A percentile compares a stretch with the other conserved stretches of the same genome.
Conservation (phyloP, 2,329 filamentous ascomycete species). For the Sporothrix luriei region DNA sequence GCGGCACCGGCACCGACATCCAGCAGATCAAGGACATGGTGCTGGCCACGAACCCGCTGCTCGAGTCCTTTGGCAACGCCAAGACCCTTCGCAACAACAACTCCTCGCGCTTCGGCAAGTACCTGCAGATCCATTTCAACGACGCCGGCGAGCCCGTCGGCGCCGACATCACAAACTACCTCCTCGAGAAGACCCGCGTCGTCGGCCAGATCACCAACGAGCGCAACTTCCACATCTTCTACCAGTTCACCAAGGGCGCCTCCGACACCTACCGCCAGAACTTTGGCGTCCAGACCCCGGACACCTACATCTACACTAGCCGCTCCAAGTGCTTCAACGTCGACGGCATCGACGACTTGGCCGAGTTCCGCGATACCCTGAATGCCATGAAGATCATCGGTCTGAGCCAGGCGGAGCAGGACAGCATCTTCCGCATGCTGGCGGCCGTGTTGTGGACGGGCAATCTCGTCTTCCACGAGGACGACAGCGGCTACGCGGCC, state of each 20-base stretch:
- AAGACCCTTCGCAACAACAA: slow-evolving; percentile 99
- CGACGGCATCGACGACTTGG: slow-evolving; percentile 85
- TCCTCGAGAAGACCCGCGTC: slow-evolving; percentile 92
- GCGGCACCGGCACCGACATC: slow-evolving; percentile 77
- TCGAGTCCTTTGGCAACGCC: slow-evolving; percentile 97
- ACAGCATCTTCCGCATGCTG: slow-evolving; percentile 95
- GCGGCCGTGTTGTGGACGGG: slow-evolving; percentile 91
- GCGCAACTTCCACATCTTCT: slow-evolving; percentile 99
- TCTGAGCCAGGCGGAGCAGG: slow-evolving; percentile 82
- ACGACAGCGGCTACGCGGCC: slow-evolving; percentile 83
- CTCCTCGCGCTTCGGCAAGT: slow-evolving; percentile 97
- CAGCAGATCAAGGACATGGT: slow-evolving; percentile 99
- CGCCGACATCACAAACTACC: slow-evolving; percentile 97
- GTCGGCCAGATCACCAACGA: slow-evolving; percentile 94
- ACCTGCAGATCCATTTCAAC: slow-evolving; percentile 97
- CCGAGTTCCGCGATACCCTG: slow-evolving; percentile 86
- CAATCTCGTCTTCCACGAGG: slow-evolving; percentile 88
- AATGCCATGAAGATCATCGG: slow-evolving; percentile 96
- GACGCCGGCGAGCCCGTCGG: slow-evolving; percentile 86
- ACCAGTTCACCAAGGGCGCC: slow-evolving; percentile 95
- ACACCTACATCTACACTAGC: slow-evolving; percentile 92
- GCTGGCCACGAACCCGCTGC: slow-evolving; percentile 91
- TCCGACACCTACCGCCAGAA: slow-evolving; percentile 80
- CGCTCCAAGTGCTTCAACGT: slow-evolving; percentile 94
- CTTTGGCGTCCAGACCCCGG: slow-evolving; percentile 89